A percentile compares a stretch with the other conserved stretches of the same genome.
Evolutionary conservation across 1,284 basidiomycete species (phyloP).

Genomic region (Leccinum solheimii): DNA sequence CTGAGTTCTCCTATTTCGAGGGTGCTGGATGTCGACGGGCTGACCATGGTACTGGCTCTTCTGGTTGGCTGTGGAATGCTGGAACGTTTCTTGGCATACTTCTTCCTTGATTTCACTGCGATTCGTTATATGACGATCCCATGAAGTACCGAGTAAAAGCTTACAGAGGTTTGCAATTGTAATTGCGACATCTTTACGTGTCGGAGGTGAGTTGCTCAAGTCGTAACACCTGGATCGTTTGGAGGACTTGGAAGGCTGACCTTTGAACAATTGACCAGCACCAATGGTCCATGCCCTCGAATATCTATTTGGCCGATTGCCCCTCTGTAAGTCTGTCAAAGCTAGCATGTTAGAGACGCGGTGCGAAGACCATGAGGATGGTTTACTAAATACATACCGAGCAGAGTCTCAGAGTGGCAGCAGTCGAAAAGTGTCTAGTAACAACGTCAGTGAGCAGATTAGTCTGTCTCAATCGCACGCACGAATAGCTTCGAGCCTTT

Average conservation of each 20-base stretch:
- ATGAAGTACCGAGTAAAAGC: not conserved
- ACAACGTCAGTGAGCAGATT: slow-evolving; percentile 1
- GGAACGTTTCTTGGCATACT: not conserved
- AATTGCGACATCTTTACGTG: slow-evolving; percentile 10
- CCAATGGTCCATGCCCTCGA: slow-evolving; percentile 15
- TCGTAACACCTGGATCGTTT: not conserved
- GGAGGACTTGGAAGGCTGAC: not conserved
- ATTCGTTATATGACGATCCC: not conserved
- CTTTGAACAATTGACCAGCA: slow-evolving; percentile 21
- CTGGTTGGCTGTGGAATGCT: not conserved
- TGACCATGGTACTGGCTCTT: slow-evolving; percentile 5
- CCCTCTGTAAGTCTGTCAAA: slow-evolving; percentile 22
- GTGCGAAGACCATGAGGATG: slow-evolving; percentile 6
- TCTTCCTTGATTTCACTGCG: slow-evolving; percentile 17
- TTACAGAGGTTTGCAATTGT: slow-evolving; percentile 13
- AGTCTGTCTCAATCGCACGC: not conserved
- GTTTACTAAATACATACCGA: slow-evolving; percentile 20
- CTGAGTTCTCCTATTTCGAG: slow-evolving; percentile 15
- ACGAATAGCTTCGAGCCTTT: slow-evolving; percentile 26
- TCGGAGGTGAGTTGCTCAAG: not conserved
- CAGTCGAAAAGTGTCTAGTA: slow-evolving; percentile 32
- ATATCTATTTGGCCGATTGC: slow-evolving; percentile 12
- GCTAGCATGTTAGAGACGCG: not conserved
- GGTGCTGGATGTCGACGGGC: slow-evolving; percentile 5
- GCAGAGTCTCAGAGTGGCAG: slow-evolving; percentile 29